A percentile compares a stretch with the other conserved stretches of the same genome.
Conservation (phyloP, 139 green algal genomes). For the Pycnococcus provasolii region DNA sequence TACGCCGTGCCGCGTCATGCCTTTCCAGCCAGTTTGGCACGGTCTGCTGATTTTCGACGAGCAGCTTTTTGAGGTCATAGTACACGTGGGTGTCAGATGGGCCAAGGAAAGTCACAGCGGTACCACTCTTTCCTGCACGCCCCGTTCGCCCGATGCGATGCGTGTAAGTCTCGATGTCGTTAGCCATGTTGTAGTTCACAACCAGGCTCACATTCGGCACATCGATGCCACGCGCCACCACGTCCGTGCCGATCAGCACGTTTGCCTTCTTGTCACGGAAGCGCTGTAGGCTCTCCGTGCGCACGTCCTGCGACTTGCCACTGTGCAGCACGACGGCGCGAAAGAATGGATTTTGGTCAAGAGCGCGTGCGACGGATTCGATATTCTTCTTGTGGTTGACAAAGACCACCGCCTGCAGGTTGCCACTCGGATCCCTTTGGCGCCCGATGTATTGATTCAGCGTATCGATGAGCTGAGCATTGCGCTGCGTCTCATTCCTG, state of each 20-base stretch:
- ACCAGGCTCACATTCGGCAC: slow-evolving; percentile 81
- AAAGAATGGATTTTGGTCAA: not conserved
- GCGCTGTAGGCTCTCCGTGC: slow-evolving; percentile 39
- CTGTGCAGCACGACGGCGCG: slow-evolving; percentile 1
- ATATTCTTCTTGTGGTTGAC: not conserved
- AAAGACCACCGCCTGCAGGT: not conserved
- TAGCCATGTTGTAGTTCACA: slow-evolving; percentile 96
- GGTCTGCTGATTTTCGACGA: not conserved
- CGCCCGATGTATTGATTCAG: not conserved
- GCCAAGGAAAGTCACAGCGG: slow-evolving; percentile 83
- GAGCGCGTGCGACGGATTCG: not conserved
- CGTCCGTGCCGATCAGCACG: slow-evolving; percentile 93
- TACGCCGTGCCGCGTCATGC: too few species aligned
- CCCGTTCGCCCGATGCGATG: slow-evolving; percentile 58
- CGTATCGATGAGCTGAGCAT: too few species aligned
- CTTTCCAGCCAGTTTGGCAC: too few species aligned
- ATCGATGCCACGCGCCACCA: slow-evolving; percentile 94
- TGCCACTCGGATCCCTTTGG: not conserved
- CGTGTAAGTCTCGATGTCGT: slow-evolving; percentile 91
- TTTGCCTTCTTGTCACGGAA: slow-evolving; percentile 84
- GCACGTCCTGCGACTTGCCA: slow-evolving; percentile 2
- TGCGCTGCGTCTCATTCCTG: slow-evolving; percentile 21
- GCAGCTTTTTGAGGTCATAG: slow-evolving; percentile 83
- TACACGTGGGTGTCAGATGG: slow-evolving; percentile 65
- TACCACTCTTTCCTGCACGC: slow-evolving; percentile 51